These are phyloP conservation scores for Linum tenue DNA, from an alignment of 345 rosid genomes.

Conservation along the genomic window DNA sequence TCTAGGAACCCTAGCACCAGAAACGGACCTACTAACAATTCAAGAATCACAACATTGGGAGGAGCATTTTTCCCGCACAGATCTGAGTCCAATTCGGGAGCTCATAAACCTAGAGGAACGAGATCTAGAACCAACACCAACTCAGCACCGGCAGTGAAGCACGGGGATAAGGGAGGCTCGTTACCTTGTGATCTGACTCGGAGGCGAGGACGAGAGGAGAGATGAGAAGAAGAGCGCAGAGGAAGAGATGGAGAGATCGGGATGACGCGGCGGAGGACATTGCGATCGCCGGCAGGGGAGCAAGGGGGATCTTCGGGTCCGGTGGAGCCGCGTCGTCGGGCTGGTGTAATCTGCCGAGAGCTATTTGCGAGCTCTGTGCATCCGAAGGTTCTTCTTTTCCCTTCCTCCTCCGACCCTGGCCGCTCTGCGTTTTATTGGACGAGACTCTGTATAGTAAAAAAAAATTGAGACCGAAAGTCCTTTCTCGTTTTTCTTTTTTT, in stretches of 20 bases:
- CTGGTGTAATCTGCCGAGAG: too few species aligned
- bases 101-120: neutral
- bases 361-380: too few species aligned
- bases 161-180: neutral
- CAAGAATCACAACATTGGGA: neutral
- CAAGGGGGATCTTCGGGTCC: neutral
- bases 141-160: neutral
- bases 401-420: too few species aligned
- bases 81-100: constrained; percentile 17
- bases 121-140: constrained; percentile 23
- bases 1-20: neutral
- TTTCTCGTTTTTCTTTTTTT: too few species aligned
- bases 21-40: neutral
- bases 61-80: constrained; percentile 13
- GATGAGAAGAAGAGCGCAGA: constrained; percentile 21
- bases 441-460: too few species aligned
- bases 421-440: too few species aligned
- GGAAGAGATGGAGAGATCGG: constrained; percentile 27
- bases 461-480: too few species aligned
- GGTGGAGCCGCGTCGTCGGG: neutral
- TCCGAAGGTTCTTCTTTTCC: too few species aligned
- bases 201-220: constrained; percentile 43
- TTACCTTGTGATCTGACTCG: constrained; percentile 95
- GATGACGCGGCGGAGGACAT: constrained; percentile 33
- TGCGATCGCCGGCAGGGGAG: constrained; percentile 34